Base-by-base conservation (phyloP, 768 basidiomycete genomes). In the Steccherinum ochraceum region DNA sequence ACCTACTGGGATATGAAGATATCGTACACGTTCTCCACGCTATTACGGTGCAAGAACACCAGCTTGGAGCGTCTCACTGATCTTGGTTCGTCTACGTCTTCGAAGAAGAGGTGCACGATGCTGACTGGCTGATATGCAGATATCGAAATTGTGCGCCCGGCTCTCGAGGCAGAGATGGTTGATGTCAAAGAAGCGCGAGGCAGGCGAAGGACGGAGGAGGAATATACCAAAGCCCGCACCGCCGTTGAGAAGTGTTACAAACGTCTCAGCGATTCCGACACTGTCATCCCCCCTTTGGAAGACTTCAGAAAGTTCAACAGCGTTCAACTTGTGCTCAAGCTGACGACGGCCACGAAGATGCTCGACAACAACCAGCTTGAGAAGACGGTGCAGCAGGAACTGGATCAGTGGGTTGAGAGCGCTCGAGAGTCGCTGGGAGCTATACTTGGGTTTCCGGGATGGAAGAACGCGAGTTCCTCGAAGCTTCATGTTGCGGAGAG, bases 401-500 rank as follows among this genome's bases (percentile, higher is more conserved):
- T 86, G 18, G 60, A 64, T 3, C 60, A 65, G 3, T 87, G 86
- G 86, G 60, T 64, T 16, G 62, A 67, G 5, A 60, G 65, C 0
- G 78, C 79, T 2, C 74, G 69, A 56, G 65, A 58, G 1, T 67
- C 65, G 4, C 62, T 89, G 16, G 72, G 73, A 11, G 62, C 55
- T 3, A 57, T 71, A 10, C 60, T 88, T 5, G 86, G 83, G 0
- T 71, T 70, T 48, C 63, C 72, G 0, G 62, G 72, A 3, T 86
- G 81, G 81, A 76, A 69, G 56, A 67, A 65, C 23, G 69, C 78
- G 18, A 77, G 72, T 57, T 69, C 61, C 47, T 72, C 63, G 13
- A 60, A 64, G 35, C 48, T 84, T 7, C 79, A 80, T 59, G 83
- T 84, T 0, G 74, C 76, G 16, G 74, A 83, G 45, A 71, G 84